Evolutionary conservation across 129 eudicot genomes (phyloP).

Genomic region (Chrysanthemum makinoi): DNA sequence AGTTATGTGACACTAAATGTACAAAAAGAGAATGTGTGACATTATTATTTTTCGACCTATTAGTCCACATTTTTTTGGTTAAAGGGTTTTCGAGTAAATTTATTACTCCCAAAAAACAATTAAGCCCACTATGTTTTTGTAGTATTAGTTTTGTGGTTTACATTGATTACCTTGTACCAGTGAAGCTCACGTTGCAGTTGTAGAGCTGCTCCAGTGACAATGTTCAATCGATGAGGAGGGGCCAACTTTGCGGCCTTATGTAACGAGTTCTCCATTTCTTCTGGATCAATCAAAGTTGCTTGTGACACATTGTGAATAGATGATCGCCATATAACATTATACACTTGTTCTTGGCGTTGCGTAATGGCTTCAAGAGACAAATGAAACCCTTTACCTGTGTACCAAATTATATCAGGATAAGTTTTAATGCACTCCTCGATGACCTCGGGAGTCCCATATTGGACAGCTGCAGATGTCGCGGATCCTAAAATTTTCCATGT

Average conservation of each 20-base stretch:
- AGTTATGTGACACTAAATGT: no score
- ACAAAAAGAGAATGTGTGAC: no score
- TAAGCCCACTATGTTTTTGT: no score
- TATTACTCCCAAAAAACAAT: no score
- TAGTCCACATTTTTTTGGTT: no score
- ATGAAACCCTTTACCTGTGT: background rate
- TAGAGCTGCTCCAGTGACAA: constrained; percentile 29
- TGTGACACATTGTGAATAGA: background rate
- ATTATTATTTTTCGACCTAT: no score
- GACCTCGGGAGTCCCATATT: constrained; percentile 8
- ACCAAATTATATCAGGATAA: constrained; percentile 21
- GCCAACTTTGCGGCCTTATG: constrained; percentile 27
- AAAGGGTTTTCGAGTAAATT: no score
- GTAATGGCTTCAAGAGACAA: constrained; percentile 16
- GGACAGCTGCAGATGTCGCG: constrained; percentile 4
- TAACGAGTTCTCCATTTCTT: constrained; percentile 7
- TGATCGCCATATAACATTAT: constrained; percentile 21
- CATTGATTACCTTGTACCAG: constrained; percentile 25
- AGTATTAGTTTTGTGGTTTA: background rate
- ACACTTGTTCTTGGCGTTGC: constrained; percentile 26
- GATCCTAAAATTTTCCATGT: constrained; percentile 15
- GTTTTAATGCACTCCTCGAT: constrained; percentile 13
- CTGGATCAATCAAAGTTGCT: background rate
- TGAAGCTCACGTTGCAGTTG: constrained; percentile 34
- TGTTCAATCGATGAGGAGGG: constrained; percentile 20